Percentiles rank a stretch among this genome's conserved stretches.
These are phyloP conservation scores for Globisporangium apiculatum DNA, from an alignment of 352 stramenopile species.

Conservation along the genomic window DNA sequence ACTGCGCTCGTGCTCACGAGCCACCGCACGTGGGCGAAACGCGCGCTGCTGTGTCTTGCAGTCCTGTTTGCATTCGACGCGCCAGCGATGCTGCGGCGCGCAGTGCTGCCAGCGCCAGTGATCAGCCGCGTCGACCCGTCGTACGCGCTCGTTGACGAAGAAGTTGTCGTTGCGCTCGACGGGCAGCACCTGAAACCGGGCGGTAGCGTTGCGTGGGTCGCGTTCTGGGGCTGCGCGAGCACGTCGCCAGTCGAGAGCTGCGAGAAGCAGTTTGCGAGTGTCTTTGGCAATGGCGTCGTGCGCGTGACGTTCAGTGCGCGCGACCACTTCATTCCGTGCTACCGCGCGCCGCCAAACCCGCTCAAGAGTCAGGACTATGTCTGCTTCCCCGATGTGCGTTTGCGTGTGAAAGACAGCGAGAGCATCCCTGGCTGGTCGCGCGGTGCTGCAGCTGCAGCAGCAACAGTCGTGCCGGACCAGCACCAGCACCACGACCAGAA, in stretches of 20 bases:
- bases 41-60: constrained; percentile 36
- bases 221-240: constrained; percentile 73
- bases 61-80: constrained; percentile 38
- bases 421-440: constrained; percentile 77
- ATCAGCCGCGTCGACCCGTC: constrained; percentile 55
- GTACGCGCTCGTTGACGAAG: constrained; percentile 69
- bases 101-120: constrained; percentile 44
- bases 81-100: constrained; percentile 37
- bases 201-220: constrained; percentile 66
- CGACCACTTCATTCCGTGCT: constrained; percentile 85
- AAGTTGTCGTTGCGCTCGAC: constrained; percentile 48
- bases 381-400: constrained; percentile 59
- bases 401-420: constrained; percentile 73
- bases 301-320: constrained; percentile 61
- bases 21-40: constrained; percentile 47
- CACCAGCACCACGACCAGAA: background rate
- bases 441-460: background rate
- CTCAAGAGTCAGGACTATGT: constrained; percentile 62
- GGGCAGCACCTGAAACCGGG: constrained; percentile 73
- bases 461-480: background rate
- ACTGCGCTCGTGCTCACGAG: constrained; percentile 41
- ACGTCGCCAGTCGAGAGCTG: constrained; percentile 49
- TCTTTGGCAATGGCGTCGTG: constrained; percentile 59
- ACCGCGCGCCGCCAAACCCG: constrained; percentile 67
- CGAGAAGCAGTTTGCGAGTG: constrained; percentile 62